Conservation (phyloP, 2,329 filamentous ascomycete genomes). For the Amylocarpus encephaloides region DNA sequence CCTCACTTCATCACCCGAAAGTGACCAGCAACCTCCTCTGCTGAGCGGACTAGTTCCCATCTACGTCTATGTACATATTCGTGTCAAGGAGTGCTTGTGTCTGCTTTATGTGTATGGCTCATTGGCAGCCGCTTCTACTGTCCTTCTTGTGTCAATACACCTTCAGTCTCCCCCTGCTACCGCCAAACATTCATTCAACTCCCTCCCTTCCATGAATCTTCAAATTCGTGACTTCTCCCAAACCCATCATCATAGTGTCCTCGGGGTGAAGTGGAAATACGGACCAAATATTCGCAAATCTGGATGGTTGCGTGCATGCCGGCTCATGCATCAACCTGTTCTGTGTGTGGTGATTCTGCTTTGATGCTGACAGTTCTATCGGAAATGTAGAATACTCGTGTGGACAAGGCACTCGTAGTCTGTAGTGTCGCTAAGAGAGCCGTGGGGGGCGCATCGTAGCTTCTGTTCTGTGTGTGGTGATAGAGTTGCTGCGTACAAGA, state of each 20-base stretch:
- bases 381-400: background rate
- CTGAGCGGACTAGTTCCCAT: slow-evolving; percentile 7
- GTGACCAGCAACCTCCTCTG: slow-evolving; percentile 3
- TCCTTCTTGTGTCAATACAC: background rate
- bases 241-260: background rate
- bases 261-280: background rate
- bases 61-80: slow-evolving; percentile 12
- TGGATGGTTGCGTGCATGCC: background rate
- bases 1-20: slow-evolving; percentile 6
- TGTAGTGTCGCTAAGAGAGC: slow-evolving; percentile 1
- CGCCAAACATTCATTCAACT: slow-evolving; percentile 1
- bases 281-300: background rate
- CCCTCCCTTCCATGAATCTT: background rate
- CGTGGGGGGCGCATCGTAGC: background rate
- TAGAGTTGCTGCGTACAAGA: no score
- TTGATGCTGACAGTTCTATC: slow-evolving; percentile 1
- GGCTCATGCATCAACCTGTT: background rate
- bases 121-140: background rate
- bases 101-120: slow-evolving; percentile 9
- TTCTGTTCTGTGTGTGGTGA: no score
- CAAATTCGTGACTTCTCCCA: slow-evolving; percentile 1
- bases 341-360: background rate
- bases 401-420: background rate
- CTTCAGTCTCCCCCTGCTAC: background rate
- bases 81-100: slow-evolving; percentile 14